Evolutionary conservation across 495 filamentous ascomycete genomes (phyloP), one percentile per base, ranked within the genome.

Genomic region (Aspergillus bridgeri): DNA sequence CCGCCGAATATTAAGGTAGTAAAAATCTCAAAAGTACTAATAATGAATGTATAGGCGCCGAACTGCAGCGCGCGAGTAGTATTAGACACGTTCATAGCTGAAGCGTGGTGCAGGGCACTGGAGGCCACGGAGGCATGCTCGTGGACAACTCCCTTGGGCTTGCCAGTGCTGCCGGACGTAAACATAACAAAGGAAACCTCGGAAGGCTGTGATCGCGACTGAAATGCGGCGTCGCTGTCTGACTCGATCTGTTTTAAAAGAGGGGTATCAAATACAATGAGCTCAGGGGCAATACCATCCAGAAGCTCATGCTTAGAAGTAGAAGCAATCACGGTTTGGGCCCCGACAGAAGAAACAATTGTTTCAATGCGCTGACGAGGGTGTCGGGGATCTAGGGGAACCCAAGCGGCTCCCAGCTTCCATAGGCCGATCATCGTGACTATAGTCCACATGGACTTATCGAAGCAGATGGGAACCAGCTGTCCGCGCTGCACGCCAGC

Each of bases 41-140:
- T 74, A 60, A 87, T 84, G 54, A 85, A 84, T 8, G 80, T 78
- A 65, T 82, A 85, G 21, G 83, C 79, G 1, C 82, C 80, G 49
- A 84, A 79, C 56, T 88, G 84, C 62, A 89, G 78, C 59, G 67
- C 67, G 4, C 73, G 65, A 0, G 76, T 57, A 9, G 6, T 15
- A 33, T 44, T 38, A 19, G 46, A 23, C 22, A 61, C 51, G 33
- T 56, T 53, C 56, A 63, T 58, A 27, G 58, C 54, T 0, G 62
- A 38, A 1, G 22, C 58, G 27, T 57, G 50, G 19, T 49, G 43
- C 13, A 54, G 22, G n/a, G 50, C 53, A 42, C 57, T 61, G 9
- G 58, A 70, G 23, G 63, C 56, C 0, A 75, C 60, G 9, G 70
- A 68, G 23, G 60, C 60, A 55, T 81, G 77, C 24, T 65, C 54